Evolutionary conservation across 352 stramenopile genomes (phyloP), one percentile per base, ranked within the genome.

Genomic region (Globisporangium alternatum): DNA sequence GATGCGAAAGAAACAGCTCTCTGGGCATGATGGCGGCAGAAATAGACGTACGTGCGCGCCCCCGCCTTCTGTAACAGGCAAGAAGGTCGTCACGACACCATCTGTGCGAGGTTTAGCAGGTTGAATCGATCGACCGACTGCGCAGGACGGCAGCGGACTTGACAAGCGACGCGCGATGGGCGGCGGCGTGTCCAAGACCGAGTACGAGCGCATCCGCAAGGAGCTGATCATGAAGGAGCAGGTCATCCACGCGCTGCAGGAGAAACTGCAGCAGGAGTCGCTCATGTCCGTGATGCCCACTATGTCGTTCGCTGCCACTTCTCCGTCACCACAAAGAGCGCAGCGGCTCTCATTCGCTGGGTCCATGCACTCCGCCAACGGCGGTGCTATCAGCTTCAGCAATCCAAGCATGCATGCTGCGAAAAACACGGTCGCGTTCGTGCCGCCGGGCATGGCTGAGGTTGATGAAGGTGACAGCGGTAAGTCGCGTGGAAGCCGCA

Each of bases 171-270:
- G 33, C 33, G 28, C 63, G 21, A 91, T 91, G 83, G 83, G 83
- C 25, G 80, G 80, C 28, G 83, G 83, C 41, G 80, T 91, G 68
- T 91, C 80, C 66, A 91, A 85, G 65, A 68, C 49, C 61, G 80
- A 91, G 71, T 90, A 89, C 56, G 83, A 90, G 37, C 81, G 78
- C 58, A 80, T 90, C 70, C 78, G 79, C 62, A 86, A 83, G 52
- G 83, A 92, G 60, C 55, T 90, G 37, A 63, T 89, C 35, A 67
- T 80, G 17, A 90, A 90, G 47, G 78, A 92, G 45, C 80, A 90
- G 53, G 80, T 92, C 47, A 92, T 92, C 58, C 74, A 72, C 4
- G 66, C 71, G 19, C 65, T 92, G 15, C 80, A 92, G 58, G 72
- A 89, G 44, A 74, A 80, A 56, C 72, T 89, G 30, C 45, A 64